These are phyloP conservation scores for Aspergillus ochraceoroseus DNA, from an alignment of 2,329 filamentous ascomycete species.

Conservation along the genomic window DNA sequence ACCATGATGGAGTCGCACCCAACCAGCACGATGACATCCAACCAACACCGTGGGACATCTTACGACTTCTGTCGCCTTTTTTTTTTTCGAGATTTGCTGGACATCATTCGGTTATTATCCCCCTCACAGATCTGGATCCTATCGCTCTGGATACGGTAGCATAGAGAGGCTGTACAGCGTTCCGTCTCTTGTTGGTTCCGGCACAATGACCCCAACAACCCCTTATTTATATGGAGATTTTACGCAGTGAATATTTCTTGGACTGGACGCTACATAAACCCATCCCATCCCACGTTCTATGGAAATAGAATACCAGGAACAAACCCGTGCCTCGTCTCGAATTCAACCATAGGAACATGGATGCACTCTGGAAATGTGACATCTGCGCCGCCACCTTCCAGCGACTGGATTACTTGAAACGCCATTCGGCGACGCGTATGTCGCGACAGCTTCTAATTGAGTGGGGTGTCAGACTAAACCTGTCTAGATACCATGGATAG, in stretches of 20 bases:
- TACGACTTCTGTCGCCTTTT: too few relatives aligned
- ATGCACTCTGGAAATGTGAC: constrained; percentile 23
- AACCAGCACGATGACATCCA: neutral
- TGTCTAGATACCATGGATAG: constrained; percentile 21
- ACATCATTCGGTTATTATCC: neutral
- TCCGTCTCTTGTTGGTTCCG: neutral
- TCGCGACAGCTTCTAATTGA: too few relatives aligned
- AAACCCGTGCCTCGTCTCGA: neutral
- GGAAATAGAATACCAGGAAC: neutral
- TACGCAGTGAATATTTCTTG: neutral
- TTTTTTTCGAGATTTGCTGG: neutral
- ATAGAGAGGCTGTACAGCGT: neutral
- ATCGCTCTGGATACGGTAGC: neutral
- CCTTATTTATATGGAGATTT: neutral
- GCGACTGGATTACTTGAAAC: constrained; percentile 27
- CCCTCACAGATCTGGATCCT: neutral
- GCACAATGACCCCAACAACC: neutral
- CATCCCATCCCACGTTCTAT: neutral
- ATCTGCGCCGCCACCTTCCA: constrained; percentile 25
- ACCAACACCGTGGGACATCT: too few relatives aligned
- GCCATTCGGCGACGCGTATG: constrained; percentile 26
- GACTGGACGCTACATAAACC: neutral
- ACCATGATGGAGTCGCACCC: neutral
- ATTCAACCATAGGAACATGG: constrained; percentile 1
- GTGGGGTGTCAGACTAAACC: neutral